Conservation (phyloP, 495 filamentous ascomycete species). For the Hypoxylon perforatum region DNA sequence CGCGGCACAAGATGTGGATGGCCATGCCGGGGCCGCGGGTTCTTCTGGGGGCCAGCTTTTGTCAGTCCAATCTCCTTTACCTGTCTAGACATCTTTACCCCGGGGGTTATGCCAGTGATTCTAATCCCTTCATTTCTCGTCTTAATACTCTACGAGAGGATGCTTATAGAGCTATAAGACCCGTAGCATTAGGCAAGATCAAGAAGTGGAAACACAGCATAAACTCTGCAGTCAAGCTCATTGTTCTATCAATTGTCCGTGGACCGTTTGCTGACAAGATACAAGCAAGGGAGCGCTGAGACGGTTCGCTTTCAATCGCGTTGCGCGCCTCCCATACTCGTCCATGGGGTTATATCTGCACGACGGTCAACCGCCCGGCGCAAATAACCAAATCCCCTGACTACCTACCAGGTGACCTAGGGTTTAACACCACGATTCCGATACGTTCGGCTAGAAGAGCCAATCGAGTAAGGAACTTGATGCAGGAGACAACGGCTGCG, state of each 20-base stretch:
- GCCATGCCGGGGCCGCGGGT: slow-evolving; percentile 10
- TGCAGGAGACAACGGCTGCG: too few relatives aligned
- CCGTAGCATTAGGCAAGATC: too few relatives aligned
- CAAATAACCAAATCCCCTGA: neutral
- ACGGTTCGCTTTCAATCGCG: slow-evolving; percentile 33
- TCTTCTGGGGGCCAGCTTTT: neutral
- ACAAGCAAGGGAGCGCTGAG: slow-evolving; percentile 30
- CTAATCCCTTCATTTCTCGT: neutral
- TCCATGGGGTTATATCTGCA: slow-evolving; percentile 30
- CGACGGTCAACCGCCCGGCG: neutral
- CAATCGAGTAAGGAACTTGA: too few relatives aligned
- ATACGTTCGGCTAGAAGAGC: too few relatives aligned
- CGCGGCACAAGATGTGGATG: slow-evolving; percentile 23
- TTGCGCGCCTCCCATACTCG: slow-evolving; percentile 26
- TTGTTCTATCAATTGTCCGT: neutral
- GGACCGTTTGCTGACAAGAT: slow-evolving; percentile 12
- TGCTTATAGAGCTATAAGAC: too few relatives aligned
- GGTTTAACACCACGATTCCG: too few relatives aligned
- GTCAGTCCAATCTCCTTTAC: slow-evolving; percentile 15
- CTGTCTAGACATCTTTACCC: neutral
- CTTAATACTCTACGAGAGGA: too few relatives aligned
- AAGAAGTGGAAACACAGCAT: too few relatives aligned
- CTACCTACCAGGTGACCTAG: neutral
- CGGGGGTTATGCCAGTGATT: neutral
- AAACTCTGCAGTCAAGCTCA: neutral